Conservation (phyloP, 1,284 basidiomycete species). For the Wolfiporia cocos region DNA sequence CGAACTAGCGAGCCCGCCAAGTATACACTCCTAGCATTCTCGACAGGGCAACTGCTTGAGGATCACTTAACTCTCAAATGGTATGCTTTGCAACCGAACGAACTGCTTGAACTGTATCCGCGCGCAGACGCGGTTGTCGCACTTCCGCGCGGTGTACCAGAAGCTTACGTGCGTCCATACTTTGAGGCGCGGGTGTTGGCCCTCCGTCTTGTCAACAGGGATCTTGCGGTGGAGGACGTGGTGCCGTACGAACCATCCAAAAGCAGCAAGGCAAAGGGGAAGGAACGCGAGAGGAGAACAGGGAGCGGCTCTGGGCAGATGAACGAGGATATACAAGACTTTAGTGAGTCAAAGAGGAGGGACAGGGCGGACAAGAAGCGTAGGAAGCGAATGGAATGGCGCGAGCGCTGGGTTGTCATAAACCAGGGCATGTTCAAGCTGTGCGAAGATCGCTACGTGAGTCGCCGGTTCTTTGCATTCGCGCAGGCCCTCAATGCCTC, state of each 20-base stretch:
- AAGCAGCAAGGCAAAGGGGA: slow-evolving; percentile 12
- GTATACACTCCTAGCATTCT: slow-evolving; percentile 51
- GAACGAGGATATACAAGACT: no score
- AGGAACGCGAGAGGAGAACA: slow-evolving; percentile 2
- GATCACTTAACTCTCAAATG: slow-evolving; percentile 52
- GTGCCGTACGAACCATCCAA: slow-evolving; percentile 8
- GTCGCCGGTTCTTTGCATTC: slow-evolving; percentile 12
- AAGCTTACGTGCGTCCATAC: slow-evolving; percentile 58
- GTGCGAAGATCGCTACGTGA: slow-evolving; percentile 47
- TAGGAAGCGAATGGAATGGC: slow-evolving; percentile 46
- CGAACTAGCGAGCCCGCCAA: slow-evolving; percentile 2
- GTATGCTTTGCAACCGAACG: slow-evolving; percentile 51
- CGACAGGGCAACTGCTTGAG: slow-evolving; percentile 61
- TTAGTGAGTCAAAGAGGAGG: slow-evolving; percentile 7
- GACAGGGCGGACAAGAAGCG: slow-evolving; percentile 13
- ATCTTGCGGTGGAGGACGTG: not conserved
- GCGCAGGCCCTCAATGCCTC: not conserved
- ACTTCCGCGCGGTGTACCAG: slow-evolving; percentile 35
- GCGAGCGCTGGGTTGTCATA: slow-evolving; percentile 56
- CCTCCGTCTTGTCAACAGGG: slow-evolving; percentile 38
- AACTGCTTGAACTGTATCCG: slow-evolving; percentile 60
- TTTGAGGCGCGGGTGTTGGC: slow-evolving; percentile 58
- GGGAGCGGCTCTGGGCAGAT: slow-evolving; percentile 1
- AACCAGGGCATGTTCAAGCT: slow-evolving; percentile 49
- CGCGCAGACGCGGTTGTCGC: slow-evolving; percentile 29